phyloP scores from a whole-genome alignment of 2,329 filamentous ascomycete genomes.

The Alternaria postmessia region DNA sequence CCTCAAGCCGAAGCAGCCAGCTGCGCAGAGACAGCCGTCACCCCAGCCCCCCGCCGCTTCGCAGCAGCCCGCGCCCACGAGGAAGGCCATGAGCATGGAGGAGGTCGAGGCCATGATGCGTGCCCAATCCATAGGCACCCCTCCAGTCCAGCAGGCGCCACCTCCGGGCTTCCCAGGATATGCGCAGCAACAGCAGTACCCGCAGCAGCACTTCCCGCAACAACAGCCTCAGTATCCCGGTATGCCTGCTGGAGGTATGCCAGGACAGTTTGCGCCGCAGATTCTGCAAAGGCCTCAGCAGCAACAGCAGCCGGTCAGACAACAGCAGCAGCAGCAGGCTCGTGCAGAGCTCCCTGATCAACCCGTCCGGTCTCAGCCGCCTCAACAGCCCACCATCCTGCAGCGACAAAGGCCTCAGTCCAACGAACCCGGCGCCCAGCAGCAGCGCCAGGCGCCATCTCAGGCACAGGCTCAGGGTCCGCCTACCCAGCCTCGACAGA shows the following conservation, averaged over 20 bases:
- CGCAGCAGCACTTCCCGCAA: slow-evolving; percentile 30
- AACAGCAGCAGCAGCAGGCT: slow-evolving; percentile 52
- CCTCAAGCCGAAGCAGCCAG: slow-evolving; percentile 67
- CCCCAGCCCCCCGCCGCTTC: slow-evolving; percentile 27
- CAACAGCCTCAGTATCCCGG: slow-evolving; percentile 43
- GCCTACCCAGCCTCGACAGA: slow-evolving; percentile 68
- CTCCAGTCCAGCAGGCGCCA: slow-evolving; percentile 43
- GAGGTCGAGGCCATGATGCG: slow-evolving; percentile 96
- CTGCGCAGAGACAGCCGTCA: slow-evolving; percentile 45
- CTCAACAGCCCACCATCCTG: slow-evolving; percentile 46
- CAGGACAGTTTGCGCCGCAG: slow-evolving; percentile 58
- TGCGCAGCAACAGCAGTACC: slow-evolving; percentile 26
- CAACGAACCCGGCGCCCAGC: slow-evolving; percentile 32
- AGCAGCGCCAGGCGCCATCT: slow-evolving; percentile 36
- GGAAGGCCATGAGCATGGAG: slow-evolving; percentile 93
- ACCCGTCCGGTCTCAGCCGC: slow-evolving; percentile 36
- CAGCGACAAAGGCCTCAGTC: slow-evolving; percentile 44
- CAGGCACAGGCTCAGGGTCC: slow-evolving; percentile 53
- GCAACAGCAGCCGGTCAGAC: slow-evolving; percentile 46
- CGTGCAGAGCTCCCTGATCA: slow-evolving; percentile 56
- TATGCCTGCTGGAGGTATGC: slow-evolving; percentile 42
- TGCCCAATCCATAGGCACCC: slow-evolving; percentile 63
- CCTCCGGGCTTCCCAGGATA: slow-evolving; percentile 25
- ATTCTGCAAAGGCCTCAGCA: slow-evolving; percentile 59
- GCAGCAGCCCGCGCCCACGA: slow-evolving; percentile 45